These are phyloP conservation scores for Bryum argenteum DNA, from an alignment of 225 moss, liverwort and hornwort genomes.

Conservation along the genomic window DNA sequence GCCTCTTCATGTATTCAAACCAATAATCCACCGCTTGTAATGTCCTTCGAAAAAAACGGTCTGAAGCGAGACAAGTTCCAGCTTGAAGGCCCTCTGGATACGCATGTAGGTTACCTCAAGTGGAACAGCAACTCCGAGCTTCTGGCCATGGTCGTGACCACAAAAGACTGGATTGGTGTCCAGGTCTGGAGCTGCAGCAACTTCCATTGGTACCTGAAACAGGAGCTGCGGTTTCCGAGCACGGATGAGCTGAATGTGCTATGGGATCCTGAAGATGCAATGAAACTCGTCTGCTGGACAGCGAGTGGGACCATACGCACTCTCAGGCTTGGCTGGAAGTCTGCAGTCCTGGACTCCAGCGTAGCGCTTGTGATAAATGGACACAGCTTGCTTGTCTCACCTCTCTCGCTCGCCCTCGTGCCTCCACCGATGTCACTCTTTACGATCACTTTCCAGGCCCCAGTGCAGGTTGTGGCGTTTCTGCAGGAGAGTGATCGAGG, in stretches of 20 bases:
- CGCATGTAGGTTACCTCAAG: slow-evolving; percentile 57
- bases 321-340: slow-evolving; percentile 78
- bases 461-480: slow-evolving; percentile 72
- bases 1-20: slow-evolving; percentile 54
- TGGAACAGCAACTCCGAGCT: slow-evolving; percentile 96
- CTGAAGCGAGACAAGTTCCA: slow-evolving; percentile 87
- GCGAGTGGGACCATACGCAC: slow-evolving; percentile 62
- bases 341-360: slow-evolving; percentile 68
- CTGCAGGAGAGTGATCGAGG: slow-evolving; percentile 44
- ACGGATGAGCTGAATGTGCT: slow-evolving; percentile 71
- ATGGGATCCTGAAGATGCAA: slow-evolving; percentile 87
- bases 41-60: slow-evolving; percentile 88
- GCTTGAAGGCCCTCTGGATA: slow-evolving; percentile 56
- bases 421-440: slow-evolving; percentile 95
- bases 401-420: slow-evolving; percentile 66
- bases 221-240: slow-evolving; percentile 71
- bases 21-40: slow-evolving; percentile 51
- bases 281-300: slow-evolving; percentile 80
- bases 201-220: slow-evolving; percentile 95
- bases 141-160: slow-evolving; percentile 69
- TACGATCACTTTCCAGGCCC: slow-evolving; percentile 65
- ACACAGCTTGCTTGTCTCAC: slow-evolving; percentile 67
- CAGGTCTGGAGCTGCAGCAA: slow-evolving; percentile 96
- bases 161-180: slow-evolving; percentile 65
- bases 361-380: slow-evolving; percentile 80